Conservation (phyloP, 768 basidiomycete genomes). For the Tricholoma terreum region DNA sequence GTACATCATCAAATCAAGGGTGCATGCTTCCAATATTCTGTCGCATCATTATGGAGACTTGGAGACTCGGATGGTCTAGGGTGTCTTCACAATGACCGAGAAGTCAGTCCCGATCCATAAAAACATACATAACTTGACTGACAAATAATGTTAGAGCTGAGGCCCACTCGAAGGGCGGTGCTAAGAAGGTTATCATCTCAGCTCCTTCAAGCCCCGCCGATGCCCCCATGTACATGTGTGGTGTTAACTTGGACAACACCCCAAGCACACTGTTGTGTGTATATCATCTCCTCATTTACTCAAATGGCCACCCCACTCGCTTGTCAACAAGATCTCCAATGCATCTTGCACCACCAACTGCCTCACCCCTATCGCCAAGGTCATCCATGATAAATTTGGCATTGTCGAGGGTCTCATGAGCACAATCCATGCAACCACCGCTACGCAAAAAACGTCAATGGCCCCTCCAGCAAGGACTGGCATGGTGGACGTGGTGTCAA, state of each 20-base stretch:
- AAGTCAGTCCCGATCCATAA: conserved; percentile 48
- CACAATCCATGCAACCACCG: conserved; percentile 96
- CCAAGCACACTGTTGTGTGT: conserved; percentile 81
- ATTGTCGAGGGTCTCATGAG: conserved; percentile 98
- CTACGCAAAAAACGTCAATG: conserved; percentile 96
- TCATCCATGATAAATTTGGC: conserved; percentile 94
- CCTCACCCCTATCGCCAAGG: conserved; percentile 96
- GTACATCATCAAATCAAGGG: conserved; percentile 96
- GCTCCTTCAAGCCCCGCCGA: conserved; percentile 98
- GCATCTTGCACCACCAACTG: conserved; percentile 99
- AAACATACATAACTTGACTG: conserved; percentile 8
- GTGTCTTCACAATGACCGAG: conserved; percentile 96
- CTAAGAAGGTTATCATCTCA: conserved; percentile 99
- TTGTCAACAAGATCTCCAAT: conserved; percentile 75
- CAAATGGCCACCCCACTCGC: background rate
- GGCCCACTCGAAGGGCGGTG: conserved; percentile 95
- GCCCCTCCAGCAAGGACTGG: conserved; percentile 95
- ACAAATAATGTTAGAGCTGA: conserved; percentile 55
- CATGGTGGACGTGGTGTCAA: conserved; percentile 93
- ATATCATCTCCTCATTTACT: background rate
- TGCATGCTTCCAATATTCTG: conserved; percentile 30
- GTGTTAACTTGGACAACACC: conserved; percentile 92
- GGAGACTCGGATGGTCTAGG: conserved; percentile 37
- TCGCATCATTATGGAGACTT: conserved; percentile 6
- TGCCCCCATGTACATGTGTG: conserved; percentile 91